A percentile compares a stretch with the other conserved stretches of the same genome.
Evolutionary conservation across 2,329 filamentous ascomycete species (phyloP).

Genomic region (Dactylellina cionopaga): DNA sequence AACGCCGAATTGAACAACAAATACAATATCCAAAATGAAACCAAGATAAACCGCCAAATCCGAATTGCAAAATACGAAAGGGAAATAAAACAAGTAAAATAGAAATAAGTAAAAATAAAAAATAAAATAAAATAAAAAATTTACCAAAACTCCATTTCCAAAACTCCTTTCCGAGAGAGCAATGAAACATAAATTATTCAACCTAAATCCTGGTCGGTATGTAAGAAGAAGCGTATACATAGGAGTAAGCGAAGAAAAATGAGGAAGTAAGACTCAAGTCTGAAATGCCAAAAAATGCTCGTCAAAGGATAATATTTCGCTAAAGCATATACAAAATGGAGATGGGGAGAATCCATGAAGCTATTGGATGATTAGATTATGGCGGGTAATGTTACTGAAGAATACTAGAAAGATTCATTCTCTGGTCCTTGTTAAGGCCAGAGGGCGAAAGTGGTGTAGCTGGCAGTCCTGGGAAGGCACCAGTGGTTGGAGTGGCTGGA

Average conservation of each 20-base stretch:
- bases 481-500: constrained; percentile 28
- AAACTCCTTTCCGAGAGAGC: constrained; percentile 29
- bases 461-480: constrained; percentile 32
- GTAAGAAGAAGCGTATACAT: constrained; percentile 34
- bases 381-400: constrained; percentile 37
- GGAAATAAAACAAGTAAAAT: no score
- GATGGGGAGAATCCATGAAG: constrained; percentile 51
- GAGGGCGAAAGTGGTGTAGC: constrained; percentile 44
- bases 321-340: constrained; percentile 53
- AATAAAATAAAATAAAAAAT: constrained; percentile 27
- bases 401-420: constrained; percentile 49
- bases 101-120: constrained; percentile 15
- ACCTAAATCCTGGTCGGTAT: neutral
- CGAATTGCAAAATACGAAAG: no score
- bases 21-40: constrained; percentile 28
- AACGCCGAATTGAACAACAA: constrained; percentile 41
- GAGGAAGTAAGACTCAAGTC: constrained; percentile 45
- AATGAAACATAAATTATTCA: constrained; percentile 9
- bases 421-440: constrained; percentile 39
- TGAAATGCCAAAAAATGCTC: constrained; percentile 50
- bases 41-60: no score
- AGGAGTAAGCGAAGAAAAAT: constrained; percentile 51
- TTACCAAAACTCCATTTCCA: constrained; percentile 38
- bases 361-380: constrained; percentile 53
- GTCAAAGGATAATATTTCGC: constrained; percentile 52